These are phyloP conservation scores for Leccinum imitatum DNA, from an alignment of 768 basidiomycete species.

Conservation along the genomic window DNA sequence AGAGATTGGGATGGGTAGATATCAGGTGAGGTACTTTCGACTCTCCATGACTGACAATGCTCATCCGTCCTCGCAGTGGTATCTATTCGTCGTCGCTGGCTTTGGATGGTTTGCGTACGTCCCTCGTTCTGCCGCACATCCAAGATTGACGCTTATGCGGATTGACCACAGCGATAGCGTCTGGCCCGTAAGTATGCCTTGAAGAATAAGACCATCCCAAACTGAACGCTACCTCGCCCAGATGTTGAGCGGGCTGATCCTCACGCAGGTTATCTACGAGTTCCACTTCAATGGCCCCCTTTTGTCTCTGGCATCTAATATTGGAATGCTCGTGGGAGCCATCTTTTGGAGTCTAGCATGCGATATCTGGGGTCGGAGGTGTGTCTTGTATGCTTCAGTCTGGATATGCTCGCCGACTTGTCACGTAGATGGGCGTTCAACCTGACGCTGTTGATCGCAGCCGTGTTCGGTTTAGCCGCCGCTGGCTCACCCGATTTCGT, in stretches of 20 bases:
- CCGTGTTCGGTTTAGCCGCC: conserved; percentile 51
- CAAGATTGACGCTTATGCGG: too few relatives aligned
- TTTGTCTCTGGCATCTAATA: conserved; percentile 50
- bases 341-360: conserved; percentile 49
- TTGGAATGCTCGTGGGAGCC: conserved; percentile 53
- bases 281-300: conserved; percentile 48
- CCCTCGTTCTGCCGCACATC: too few relatives aligned
- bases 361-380: conserved; percentile 53
- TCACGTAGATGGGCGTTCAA: conserved; percentile 52
- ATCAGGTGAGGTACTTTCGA: conserved; percentile 38
- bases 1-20: conserved; percentile 57
- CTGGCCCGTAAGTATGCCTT: conserved; percentile 36
- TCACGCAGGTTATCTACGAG: conserved; percentile 49
- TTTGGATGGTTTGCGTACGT: conserved; percentile 44
- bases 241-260: conserved; percentile 44
- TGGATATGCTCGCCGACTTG: not conserved
- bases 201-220: not conserved
- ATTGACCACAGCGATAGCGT: conserved; percentile 27
- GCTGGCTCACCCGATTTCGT: conserved; percentile 48
- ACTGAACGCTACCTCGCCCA: conserved; percentile 12
- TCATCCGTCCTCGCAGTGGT: conserved; percentile 30
- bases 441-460: conserved; percentile 52
- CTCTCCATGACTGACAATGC: not conserved
- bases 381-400: not conserved
- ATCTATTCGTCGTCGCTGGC: conserved; percentile 38